These are phyloP conservation scores for Cyclostephanos tholiformis DNA, from an alignment of 108 stramenopile species.

Conservation along the genomic window DNA sequence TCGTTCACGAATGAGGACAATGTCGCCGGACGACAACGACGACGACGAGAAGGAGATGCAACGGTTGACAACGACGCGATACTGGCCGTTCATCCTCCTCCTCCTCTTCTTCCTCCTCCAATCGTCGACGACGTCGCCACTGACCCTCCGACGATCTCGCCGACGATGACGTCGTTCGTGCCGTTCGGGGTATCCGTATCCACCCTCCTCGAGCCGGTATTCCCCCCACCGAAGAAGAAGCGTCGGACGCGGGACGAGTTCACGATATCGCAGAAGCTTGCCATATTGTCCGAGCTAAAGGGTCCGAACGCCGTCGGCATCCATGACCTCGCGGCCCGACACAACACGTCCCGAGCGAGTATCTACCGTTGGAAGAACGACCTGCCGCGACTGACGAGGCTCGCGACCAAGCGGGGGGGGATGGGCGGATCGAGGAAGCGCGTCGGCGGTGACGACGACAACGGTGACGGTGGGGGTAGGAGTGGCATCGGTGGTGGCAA, in stretches of 20 bases:
- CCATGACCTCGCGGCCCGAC: constrained; percentile 7
- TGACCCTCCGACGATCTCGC: no score
- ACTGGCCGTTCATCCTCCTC: background rate
- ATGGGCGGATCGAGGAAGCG: constrained; percentile 14
- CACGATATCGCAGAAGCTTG: constrained; percentile 18
- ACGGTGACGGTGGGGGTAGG: background rate
- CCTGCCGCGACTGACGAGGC: constrained; percentile 3
- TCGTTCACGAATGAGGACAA: no score
- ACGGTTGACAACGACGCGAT: background rate
- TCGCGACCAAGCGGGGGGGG: constrained; percentile 1
- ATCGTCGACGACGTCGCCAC: background rate
- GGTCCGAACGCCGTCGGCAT: constrained; percentile 2
- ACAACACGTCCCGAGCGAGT: constrained; percentile 19
- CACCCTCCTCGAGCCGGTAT: constrained; percentile 3
- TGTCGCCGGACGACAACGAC: no score
- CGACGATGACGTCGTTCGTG: background rate
- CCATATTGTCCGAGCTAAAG: constrained; percentile 21
- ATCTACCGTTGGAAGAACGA: constrained; percentile 37
- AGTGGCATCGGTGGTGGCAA: no score
- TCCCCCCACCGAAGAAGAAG: background rate
- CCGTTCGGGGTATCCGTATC: background rate
- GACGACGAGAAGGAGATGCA: no score
- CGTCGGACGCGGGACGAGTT: constrained; percentile 10
- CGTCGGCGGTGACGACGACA: no score
- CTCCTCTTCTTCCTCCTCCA: background rate